Base-by-base conservation (phyloP, 2,329 filamentous ascomycete species). In the Ophiosphaerella narmari region DNA sequence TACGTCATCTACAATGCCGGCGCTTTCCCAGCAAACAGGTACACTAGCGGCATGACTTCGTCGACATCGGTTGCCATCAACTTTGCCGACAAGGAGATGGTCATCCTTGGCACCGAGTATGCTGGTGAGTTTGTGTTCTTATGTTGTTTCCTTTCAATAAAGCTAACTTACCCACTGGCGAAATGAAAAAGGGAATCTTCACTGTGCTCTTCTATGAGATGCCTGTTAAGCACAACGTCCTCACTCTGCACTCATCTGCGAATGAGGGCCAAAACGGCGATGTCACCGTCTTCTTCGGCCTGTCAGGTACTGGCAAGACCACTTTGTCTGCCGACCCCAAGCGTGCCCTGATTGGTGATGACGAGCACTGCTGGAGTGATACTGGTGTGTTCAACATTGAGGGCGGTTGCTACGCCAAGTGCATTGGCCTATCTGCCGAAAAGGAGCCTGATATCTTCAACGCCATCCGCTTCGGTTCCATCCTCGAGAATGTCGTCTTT, bases 1-100 rank as follows among this genome's bases (percentile, higher is more conserved):
- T 99, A 99, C 82, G 93, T 93, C 70, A 97, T 99, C 81, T 99
- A 99, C 88, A 99, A 99, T 75, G 94, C 92, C 57, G 94, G 94
- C 65, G 90, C 90, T 57, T 99, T 99, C 89, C 94, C 94, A 39
- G 94, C 94, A 74, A 99, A 99, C 83, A 87, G 93, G 78, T 99
- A 88, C 80, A 99, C 94, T 53, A 90, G 91, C 76, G 92, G 94
- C 71, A 99, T 99, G 94, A 99, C 94, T 68, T 97, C 94, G 16
- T 90, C 91, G 57, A 99, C 94, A 44, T 99, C 94, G 7, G 93
- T 99, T 44, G 89, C 94, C 65, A 95, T 99, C 82, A 99, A 99
- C 86, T 99, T 99, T 70, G 89, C 89, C 73, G 92, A 97, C 74
- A 97, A 96, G 87, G 94, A 99, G 84, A 99, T 99, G 94, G 94